Conservation (phyloP, 306 rosid species). For the Vigna unguiculata region DNA sequence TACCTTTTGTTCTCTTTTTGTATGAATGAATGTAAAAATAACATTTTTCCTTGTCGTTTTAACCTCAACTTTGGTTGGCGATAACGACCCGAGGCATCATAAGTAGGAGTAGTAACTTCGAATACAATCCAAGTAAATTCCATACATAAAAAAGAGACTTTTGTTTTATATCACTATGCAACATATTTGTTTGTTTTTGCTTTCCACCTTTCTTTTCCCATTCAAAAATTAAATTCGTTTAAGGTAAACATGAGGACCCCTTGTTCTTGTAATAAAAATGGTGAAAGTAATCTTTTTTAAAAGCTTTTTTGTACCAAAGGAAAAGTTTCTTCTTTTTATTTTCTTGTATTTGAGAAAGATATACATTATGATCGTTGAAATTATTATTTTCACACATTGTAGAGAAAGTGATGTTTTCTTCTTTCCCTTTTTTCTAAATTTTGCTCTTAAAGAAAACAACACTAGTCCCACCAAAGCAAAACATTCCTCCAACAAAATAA, state of each 20-base stretch:
- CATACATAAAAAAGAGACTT: conserved; percentile 26
- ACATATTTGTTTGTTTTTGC: conserved; percentile 14
- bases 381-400: conserved; percentile 22
- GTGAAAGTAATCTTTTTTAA: conserved; percentile 45
- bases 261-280: conserved; percentile 56
- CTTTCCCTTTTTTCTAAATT: background rate
- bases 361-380: conserved; percentile 26
- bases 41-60: background rate
- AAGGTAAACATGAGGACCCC: conserved; percentile 46
- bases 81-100: background rate
- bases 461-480: conserved; percentile 43
- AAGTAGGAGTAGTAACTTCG: background rate
- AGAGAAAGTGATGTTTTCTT: background rate
- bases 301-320: conserved; percentile 27
- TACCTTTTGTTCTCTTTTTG: conserved; percentile 5
- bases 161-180: conserved; percentile 33
- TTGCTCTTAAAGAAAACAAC: background rate
- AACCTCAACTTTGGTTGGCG: background rate
- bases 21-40: background rate
- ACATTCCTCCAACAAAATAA: conserved; percentile 31
- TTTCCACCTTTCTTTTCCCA: conserved; percentile 40
- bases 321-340: conserved; percentile 47
- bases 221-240: background rate
- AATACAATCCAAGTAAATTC: background rate
- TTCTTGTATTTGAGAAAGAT: conserved; percentile 40